These are phyloP conservation scores for Anethum foeniculum DNA, from an alignment of 140 eudicot species.

Conservation along the genomic window DNA sequence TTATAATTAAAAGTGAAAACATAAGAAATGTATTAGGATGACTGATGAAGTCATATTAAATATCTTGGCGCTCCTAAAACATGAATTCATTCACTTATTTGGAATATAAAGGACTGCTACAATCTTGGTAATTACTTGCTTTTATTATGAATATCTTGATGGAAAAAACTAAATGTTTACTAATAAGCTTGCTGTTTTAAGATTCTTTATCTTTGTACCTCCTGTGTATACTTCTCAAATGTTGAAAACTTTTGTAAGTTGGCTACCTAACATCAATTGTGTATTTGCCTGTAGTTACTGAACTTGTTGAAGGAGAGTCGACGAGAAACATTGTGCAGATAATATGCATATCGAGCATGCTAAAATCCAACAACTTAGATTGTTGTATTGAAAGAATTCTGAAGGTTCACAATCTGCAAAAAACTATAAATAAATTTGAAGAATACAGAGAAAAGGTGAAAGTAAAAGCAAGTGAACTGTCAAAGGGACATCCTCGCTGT, in stretches of 20 bases:
- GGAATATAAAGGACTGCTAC: background rate
- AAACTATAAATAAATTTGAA: background rate
- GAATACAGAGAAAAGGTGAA: conserved; percentile 7
- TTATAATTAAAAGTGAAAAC: background rate
- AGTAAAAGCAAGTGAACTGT: background rate
- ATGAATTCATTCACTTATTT: background rate
- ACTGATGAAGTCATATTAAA: background rate
- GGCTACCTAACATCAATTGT: background rate
- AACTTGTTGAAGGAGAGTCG: conserved; percentile 12
- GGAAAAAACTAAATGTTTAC: background rate
- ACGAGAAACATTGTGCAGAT: conserved; percentile 13
- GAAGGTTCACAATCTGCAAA: conserved; percentile 12
- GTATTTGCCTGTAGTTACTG: conserved; percentile 3
- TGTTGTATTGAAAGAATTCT: conserved; percentile 16
- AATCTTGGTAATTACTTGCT: background rate
- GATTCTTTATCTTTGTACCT: background rate
- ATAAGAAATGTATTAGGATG: background rate
- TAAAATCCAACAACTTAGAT: background rate
- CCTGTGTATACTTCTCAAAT: background rate
- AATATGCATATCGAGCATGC: background rate
- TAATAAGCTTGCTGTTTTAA: background rate
- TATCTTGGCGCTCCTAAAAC: background rate
- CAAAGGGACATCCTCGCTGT: background rate
- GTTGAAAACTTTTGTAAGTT: background rate
- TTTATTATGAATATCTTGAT: background rate